These are phyloP conservation scores for Beauveria asiatica DNA, from an alignment of 2,329 filamentous ascomycete species.

Conservation along the genomic window DNA sequence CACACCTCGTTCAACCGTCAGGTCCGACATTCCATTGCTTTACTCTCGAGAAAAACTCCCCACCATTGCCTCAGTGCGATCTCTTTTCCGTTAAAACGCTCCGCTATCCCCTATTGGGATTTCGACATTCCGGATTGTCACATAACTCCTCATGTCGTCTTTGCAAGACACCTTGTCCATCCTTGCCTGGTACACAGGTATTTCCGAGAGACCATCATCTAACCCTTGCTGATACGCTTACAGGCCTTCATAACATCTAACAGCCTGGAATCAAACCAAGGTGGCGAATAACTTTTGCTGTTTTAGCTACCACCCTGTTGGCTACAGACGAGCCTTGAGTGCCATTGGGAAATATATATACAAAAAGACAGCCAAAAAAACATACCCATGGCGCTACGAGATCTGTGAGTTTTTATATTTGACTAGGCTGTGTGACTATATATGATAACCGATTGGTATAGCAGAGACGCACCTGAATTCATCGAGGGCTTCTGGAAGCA, in stretches of 20 bases:
- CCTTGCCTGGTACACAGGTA: background rate
- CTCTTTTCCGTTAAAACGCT: background rate
- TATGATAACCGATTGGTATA: conserved; percentile 15
- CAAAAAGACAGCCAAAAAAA: background rate
- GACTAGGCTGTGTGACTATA: background rate
- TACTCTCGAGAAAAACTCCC: background rate
- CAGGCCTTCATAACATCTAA: background rate
- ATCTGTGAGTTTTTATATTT: background rate
- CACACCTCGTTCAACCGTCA: background rate
- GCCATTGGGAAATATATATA: background rate
- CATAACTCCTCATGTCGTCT: background rate
- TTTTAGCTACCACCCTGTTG: background rate
- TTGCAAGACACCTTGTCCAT: background rate
- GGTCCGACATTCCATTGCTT: background rate
- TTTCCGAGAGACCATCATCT: background rate
- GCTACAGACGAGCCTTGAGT: background rate
- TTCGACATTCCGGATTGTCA: background rate
- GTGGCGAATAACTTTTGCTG: background rate
- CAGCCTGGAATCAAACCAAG: background rate
- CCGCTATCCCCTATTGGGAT: background rate
- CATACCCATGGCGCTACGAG: background rate
- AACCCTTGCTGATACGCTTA: background rate
- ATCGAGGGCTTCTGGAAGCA: conserved; percentile 43
- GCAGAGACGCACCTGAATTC: background rate
- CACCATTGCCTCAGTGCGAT: background rate